phyloP scores from a whole-genome alignment of 2,329 filamentous ascomycete species.

The Mariannaea sp. region DNA sequence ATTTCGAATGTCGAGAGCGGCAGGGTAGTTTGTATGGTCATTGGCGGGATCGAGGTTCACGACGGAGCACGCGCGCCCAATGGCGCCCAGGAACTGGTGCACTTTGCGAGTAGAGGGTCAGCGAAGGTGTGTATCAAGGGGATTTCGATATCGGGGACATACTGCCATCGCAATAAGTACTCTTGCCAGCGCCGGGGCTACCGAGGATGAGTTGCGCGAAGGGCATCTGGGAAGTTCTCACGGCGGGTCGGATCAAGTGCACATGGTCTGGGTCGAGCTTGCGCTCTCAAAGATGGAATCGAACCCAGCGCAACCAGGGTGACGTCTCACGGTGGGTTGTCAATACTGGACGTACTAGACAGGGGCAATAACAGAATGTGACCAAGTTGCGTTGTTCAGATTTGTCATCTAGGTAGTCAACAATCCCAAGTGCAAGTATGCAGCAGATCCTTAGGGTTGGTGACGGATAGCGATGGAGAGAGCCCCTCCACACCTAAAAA shows the following conservation, averaged over 20 bases:
- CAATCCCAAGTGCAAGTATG: constrained; percentile 12
- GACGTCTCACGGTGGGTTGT: constrained; percentile 19
- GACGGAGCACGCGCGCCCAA: constrained; percentile 91
- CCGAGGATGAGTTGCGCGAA: constrained; percentile 84
- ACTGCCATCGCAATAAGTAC: constrained; percentile 97
- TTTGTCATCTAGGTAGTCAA: constrained; percentile 11
- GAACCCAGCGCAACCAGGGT: constrained; percentile 1
- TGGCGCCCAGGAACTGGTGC: constrained; percentile 96
- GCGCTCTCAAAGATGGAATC: background rate
- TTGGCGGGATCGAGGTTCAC: constrained; percentile 98
- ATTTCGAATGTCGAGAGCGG: constrained; percentile 86
- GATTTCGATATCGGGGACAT: constrained; percentile 39
- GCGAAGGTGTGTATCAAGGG: background rate
- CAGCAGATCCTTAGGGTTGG: constrained; percentile 13
- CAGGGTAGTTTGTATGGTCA: constrained; percentile 86
- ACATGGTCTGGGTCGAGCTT: constrained; percentile 29
- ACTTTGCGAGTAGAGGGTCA: constrained; percentile 52
- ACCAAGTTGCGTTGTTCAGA: constrained; percentile 7
- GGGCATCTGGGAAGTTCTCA: constrained; percentile 52
- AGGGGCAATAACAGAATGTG: background rate
- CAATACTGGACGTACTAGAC: constrained; percentile 5
- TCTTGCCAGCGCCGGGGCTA: constrained; percentile 95
- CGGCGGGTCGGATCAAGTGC: constrained; percentile 28
- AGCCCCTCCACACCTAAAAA: constrained; percentile 33
- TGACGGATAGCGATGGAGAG: constrained; percentile 12